Conservation (phyloP, 1,284 basidiomycete genomes). For the Porogramme epimiltina region DNA sequence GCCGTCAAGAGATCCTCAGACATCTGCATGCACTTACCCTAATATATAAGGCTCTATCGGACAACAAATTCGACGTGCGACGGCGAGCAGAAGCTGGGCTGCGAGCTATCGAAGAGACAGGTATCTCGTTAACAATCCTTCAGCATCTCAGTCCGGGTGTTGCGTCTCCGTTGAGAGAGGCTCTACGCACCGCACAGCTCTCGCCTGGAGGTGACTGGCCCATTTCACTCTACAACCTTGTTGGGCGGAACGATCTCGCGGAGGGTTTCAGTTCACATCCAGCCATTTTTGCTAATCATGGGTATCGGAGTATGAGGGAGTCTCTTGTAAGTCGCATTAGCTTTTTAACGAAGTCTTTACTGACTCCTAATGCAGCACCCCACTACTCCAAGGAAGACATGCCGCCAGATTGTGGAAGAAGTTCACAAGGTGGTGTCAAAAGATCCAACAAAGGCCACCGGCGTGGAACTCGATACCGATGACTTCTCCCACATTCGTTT, state of each 20-base stretch:
- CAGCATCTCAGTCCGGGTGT: constrained; percentile 71
- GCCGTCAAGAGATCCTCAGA: constrained; percentile 55
- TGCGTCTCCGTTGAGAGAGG: constrained; percentile 81
- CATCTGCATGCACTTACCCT: constrained; percentile 51
- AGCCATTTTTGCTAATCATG: constrained; percentile 46
- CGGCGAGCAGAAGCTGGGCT: constrained; percentile 70
- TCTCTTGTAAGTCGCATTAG: constrained; percentile 50
- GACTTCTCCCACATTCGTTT: constrained; percentile 85
- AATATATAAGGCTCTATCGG: constrained; percentile 60
- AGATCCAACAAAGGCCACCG: constrained; percentile 58
- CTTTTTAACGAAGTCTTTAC: neutral
- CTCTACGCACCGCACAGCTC: constrained; percentile 78
- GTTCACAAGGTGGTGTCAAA: constrained; percentile 47
- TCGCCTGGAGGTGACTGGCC: constrained; percentile 77
- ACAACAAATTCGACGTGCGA: constrained; percentile 49
- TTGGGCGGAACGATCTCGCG: constrained; percentile 83
- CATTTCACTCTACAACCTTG: constrained; percentile 68
- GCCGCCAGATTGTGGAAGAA: constrained; percentile 54
- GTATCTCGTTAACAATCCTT: constrained; percentile 51
- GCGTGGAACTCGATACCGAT: constrained; percentile 69
- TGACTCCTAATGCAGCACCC: constrained; percentile 39
- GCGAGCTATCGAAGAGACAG: constrained; percentile 54
- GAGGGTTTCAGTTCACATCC: constrained; percentile 50
- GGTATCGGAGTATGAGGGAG: constrained; percentile 57
- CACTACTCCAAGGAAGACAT: constrained; percentile 47